phyloP scores from a whole-genome alignment of 2,329 filamentous ascomycete genomes.

The Claviceps sp. region DNA sequence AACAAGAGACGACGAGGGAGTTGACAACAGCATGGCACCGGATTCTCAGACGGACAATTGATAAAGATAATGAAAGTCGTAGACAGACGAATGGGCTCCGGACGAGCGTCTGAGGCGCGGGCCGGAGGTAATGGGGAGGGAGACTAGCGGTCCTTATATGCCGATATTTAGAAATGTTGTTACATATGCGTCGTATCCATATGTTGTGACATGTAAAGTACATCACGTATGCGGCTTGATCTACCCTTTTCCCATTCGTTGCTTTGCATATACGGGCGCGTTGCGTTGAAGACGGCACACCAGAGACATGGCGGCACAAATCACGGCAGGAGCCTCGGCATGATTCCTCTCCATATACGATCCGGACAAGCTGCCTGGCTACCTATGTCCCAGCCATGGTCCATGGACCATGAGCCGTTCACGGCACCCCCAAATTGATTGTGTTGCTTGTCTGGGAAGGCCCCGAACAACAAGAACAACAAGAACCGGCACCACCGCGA shows the following conservation, averaged over 20 bases:
- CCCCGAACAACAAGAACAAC: not conserved
- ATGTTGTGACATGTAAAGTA: too few species aligned
- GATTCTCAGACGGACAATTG: too few species aligned
- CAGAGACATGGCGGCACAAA: conserved; percentile 5
- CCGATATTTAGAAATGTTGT: not conserved
- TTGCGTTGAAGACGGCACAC: not conserved
- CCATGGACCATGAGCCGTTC: not conserved
- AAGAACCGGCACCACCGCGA: not conserved
- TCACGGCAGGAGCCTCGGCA: not conserved
- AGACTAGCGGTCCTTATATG: not conserved
- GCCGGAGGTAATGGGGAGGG: not conserved
- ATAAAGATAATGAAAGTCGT: too few species aligned
- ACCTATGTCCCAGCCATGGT: not conserved
- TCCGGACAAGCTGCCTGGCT: conserved; percentile 1
- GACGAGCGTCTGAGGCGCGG: not conserved
- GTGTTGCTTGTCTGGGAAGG: not conserved
- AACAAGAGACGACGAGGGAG: conserved; percentile 1
- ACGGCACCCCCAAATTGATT: too few species aligned
- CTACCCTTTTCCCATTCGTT: not conserved
- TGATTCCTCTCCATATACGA: not conserved
- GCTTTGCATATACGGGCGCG: not conserved
- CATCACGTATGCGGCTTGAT: not conserved
- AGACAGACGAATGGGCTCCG: not conserved
- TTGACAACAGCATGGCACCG: conserved; percentile 5
- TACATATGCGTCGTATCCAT: too few species aligned